Evolutionary conservation across 2,329 filamentous ascomycete genomes (phyloP).

Genomic region (Orbilia brochopaga): DNA sequence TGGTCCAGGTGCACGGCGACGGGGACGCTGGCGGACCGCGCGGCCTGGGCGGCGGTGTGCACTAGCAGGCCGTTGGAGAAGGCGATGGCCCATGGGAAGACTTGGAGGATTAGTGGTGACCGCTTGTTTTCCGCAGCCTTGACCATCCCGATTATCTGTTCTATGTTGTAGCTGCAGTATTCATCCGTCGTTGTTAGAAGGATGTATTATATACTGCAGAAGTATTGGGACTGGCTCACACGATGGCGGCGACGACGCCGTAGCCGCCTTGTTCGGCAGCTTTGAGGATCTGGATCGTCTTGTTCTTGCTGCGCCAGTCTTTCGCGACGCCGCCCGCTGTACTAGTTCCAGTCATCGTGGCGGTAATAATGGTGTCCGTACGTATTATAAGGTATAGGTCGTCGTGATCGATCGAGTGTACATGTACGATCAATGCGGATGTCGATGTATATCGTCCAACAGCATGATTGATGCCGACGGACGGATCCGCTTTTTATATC

Average conservation of each 20-base stretch:
- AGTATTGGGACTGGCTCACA: constrained; percentile 59
- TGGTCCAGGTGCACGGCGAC: constrained; percentile 71
- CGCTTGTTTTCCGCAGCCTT: constrained; percentile 71
- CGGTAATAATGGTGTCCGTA: no score
- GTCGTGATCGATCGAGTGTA: background rate
- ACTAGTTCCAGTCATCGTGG: constrained; percentile 13
- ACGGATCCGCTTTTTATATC: background rate
- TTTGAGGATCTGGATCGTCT: constrained; percentile 66
- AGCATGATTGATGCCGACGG: background rate
- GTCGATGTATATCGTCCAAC: no score
- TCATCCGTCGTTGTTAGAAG: background rate
- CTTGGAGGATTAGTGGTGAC: constrained; percentile 73
- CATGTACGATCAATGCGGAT: no score
- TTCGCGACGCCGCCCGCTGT: constrained; percentile 18
- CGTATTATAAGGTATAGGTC: no score
- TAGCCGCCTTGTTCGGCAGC: constrained; percentile 65
- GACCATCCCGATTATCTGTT: constrained; percentile 72
- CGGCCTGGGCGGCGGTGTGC: constrained; percentile 65
- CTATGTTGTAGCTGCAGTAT: constrained; percentile 68
- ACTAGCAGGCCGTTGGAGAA: constrained; percentile 68
- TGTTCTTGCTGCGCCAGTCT: constrained; percentile 58
- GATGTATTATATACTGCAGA: constrained; percentile 14
- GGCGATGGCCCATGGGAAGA: constrained; percentile 76
- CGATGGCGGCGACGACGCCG: constrained; percentile 65
- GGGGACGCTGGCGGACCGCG: constrained; percentile 66